These are phyloP conservation scores for Nannochloropsis oceanica DNA, from an alignment of 108 stramenopile genomes.

Conservation along the genomic window DNA sequence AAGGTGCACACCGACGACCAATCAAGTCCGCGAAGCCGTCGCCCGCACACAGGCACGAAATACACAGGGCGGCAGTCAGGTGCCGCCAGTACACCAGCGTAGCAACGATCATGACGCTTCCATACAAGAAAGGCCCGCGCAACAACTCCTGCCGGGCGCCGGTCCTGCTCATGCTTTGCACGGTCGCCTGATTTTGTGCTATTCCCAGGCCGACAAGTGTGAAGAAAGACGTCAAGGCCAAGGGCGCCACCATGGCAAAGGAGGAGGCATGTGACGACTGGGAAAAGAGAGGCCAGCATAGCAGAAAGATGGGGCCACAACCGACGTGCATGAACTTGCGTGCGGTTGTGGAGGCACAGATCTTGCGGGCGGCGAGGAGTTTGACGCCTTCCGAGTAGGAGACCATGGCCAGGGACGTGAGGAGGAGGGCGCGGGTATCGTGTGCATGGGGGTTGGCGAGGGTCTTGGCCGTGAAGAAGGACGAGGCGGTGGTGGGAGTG, in stretches of 20 bases:
- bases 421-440: neutral
- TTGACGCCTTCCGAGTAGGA: neutral
- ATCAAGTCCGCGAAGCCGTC: neutral
- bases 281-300: neutral
- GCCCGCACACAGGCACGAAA: neutral
- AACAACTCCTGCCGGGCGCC: neutral
- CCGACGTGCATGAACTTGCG: conserved; percentile 2
- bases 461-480: neutral
- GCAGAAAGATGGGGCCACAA: neutral
- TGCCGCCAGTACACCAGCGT: neutral
- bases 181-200: neutral
- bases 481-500: neutral
- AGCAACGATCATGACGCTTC: neutral
- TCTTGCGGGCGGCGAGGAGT: neutral
- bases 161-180: neutral
- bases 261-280: neutral
- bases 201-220: neutral
- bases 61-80: neutral
- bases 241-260: neutral
- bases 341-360: neutral
- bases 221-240: neutral
- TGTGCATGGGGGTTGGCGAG: neutral
- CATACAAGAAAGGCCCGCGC: neutral
- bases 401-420: neutral
- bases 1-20: neutral